These are phyloP conservation scores for Penicillium digitatum DNA, from an alignment of 2,329 filamentous ascomycete genomes.

Conservation along the genomic window DNA sequence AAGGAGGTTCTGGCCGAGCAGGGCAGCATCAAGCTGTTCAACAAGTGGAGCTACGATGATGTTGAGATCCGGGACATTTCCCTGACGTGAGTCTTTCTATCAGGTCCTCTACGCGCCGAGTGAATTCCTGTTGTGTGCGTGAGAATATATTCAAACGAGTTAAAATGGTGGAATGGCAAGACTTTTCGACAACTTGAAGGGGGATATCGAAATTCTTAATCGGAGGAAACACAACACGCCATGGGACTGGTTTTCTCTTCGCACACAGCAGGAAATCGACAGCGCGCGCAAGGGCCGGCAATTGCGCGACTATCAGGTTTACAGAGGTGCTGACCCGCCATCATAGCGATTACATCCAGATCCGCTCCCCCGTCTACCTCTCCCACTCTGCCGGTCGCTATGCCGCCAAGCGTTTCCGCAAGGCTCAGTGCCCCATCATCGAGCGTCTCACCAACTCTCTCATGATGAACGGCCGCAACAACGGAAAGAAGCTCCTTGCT, in stretches of 20 bases:
- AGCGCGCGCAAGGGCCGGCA: conserved; percentile 7
- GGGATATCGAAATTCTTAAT: conserved; percentile 2
- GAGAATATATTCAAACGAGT: conserved; percentile 18
- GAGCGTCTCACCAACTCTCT: conserved; percentile 99
- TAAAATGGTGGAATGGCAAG: conserved; percentile 14
- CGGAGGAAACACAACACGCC: conserved; percentile 1
- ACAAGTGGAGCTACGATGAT: conserved; percentile 98
- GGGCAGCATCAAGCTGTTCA: conserved; percentile 93
- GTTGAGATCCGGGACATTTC: conserved; percentile 99
- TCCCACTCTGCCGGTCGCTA: conserved; percentile 98
- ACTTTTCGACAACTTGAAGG: conserved; percentile 2
- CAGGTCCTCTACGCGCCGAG: conserved; percentile 26
- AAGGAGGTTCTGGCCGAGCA: conserved; percentile 88
- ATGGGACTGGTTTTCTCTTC: neutral
- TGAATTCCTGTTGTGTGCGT: conserved; percentile 18
- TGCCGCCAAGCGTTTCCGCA: conserved; percentile 99
- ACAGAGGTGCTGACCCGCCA: conserved; percentile 31
- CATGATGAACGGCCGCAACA: conserved; percentile 99
- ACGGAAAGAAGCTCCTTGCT: conserved; percentile 99
- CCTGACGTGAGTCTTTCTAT: conserved; percentile 73
- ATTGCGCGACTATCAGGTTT: conserved; percentile 5
- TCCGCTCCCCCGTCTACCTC: conserved; percentile 97
- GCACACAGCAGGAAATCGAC: conserved; percentile 10
- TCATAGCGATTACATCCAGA: conserved; percentile 96
- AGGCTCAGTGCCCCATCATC: conserved; percentile 99